A percentile compares a stretch with the other conserved stretches of the same genome.
These are phyloP conservation scores for Pezicula radicicola DNA, from an alignment of 2,329 filamentous ascomycete species.

Conservation along the genomic window DNA sequence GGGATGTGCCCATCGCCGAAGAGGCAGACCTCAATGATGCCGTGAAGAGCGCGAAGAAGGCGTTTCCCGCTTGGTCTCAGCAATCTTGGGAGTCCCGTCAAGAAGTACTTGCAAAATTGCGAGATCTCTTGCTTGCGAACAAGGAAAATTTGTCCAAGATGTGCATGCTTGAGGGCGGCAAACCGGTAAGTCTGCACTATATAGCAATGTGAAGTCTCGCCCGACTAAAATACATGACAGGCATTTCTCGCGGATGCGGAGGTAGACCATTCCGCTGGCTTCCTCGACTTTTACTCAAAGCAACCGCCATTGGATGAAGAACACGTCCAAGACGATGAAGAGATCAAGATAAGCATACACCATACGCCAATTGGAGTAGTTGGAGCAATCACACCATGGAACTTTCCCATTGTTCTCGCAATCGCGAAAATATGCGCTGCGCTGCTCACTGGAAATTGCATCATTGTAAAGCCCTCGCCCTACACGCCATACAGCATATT, in stretches of 20 bases:
- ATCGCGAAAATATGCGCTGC: constrained; percentile 47
- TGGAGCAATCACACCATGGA: constrained; percentile 58
- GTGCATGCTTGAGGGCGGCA: constrained; percentile 24
- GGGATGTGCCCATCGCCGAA: constrained; percentile 36
- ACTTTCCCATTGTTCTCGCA: constrained; percentile 46
- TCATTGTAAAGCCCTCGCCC: constrained; percentile 56
- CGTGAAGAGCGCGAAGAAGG: constrained; percentile 39
- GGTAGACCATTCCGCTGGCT: no score
- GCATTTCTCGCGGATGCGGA: no score
- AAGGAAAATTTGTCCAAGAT: constrained; percentile 38
- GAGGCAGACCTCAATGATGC: constrained; percentile 40
- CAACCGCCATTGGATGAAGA: neutral
- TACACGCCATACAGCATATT: constrained; percentile 50
- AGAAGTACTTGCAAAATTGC: constrained; percentile 33
- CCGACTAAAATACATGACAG: neutral
- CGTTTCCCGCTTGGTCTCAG: constrained; percentile 41
- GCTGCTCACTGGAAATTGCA: constrained; percentile 46
- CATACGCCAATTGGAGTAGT: constrained; percentile 44
- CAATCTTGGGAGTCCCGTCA: constrained; percentile 39
- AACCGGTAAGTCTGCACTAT: no score
- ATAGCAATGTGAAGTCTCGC: neutral
- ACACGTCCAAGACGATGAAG: neutral
- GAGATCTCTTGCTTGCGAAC: constrained; percentile 15
- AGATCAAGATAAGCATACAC: constrained; percentile 16
- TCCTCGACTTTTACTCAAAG: no score